Evolutionary conservation across 2,329 filamentous ascomycete genomes (phyloP).

Genomic region (Xylariaceae sp.): DNA sequence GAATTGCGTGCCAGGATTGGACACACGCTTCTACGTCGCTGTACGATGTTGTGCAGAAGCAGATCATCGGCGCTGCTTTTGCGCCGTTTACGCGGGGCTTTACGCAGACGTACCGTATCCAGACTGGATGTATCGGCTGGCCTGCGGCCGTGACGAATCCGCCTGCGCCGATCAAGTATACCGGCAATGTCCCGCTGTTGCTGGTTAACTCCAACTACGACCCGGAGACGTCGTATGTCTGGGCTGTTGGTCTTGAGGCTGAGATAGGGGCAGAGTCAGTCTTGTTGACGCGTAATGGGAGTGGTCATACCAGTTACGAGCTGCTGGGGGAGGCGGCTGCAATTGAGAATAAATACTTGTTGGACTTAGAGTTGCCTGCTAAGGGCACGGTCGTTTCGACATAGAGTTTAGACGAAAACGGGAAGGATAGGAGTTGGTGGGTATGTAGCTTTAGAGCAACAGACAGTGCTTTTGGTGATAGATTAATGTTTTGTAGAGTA

Average conservation of each 20-base stretch:
- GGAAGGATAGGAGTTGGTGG: no score
- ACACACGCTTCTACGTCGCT: conserved; percentile 21
- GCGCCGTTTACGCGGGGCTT: conserved; percentile 31
- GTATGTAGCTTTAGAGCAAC: no score
- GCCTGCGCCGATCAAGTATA: conserved; percentile 24
- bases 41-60: conserved; percentile 26
- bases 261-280: conserved; percentile 31
- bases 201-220: conserved; percentile 38
- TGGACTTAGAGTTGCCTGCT: conserved; percentile 32
- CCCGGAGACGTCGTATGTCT: conserved; percentile 37
- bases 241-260: conserved; percentile 32
- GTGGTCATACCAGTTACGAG: conserved; percentile 37
- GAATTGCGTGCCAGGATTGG: conserved; percentile 39
- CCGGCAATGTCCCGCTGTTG: conserved; percentile 32
- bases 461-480: no score
- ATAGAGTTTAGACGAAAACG: no score
- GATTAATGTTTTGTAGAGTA: no score
- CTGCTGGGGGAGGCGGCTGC: conserved; percentile 30
- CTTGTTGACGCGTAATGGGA: conserved; percentile 37
- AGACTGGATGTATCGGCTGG: conserved; percentile 39
- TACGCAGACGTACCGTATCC: conserved; percentile 33
- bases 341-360: conserved; percentile 31
- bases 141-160: conserved; percentile 34
- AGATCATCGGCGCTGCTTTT: conserved; percentile 28
- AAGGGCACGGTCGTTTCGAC: conserved; percentile 22